A percentile compares a stretch with the other conserved stretches of the same genome.
Conservation (phyloP, 1,139 yeast species). For the Blastobotrys illinoisensis region DNA sequence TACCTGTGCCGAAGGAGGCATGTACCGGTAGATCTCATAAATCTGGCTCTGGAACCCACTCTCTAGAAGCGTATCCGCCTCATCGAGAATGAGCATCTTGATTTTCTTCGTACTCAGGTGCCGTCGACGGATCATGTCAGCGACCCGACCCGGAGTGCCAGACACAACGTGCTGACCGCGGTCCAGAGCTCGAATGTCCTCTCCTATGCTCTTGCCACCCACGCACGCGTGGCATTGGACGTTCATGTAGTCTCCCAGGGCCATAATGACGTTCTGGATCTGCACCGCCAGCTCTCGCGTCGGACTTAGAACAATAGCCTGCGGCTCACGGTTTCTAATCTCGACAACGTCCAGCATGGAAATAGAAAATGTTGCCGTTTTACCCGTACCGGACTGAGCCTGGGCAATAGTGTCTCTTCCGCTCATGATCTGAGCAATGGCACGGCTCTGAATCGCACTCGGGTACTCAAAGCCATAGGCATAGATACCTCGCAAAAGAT, state of each 20-base stretch:
- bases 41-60: conserved; percentile 93
- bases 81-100: conserved; percentile 83
- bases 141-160: conserved; percentile 94
- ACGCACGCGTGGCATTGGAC: conserved; percentile 85
- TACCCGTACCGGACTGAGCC: conserved; percentile 98
- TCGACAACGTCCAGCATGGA: conserved; percentile 85
- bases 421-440: conserved; percentile 83
- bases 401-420: conserved; percentile 95
- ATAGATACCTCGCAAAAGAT: conserved; percentile 64
- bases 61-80: conserved; percentile 87
- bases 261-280: conserved; percentile 76
- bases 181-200: conserved; percentile 64
- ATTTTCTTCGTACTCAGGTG: conserved; percentile 60
- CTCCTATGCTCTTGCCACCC: conserved; percentile 85
- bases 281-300: conserved; percentile 92
- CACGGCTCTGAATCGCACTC: conserved; percentile 91
- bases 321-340: conserved; percentile 49
- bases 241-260: conserved; percentile 79
- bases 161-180: conserved; percentile 89
- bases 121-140: conserved; percentile 81
- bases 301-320: conserved; percentile 83
- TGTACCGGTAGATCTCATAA: conserved; percentile 73
- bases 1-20: conserved; percentile 82
- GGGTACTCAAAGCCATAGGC: conserved; percentile 93
- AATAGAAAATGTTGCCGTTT: conserved; percentile 92